phyloP scores from a whole-genome alignment of 2,329 filamentous ascomycete genomes.

The Beauveria medogensis region DNA sequence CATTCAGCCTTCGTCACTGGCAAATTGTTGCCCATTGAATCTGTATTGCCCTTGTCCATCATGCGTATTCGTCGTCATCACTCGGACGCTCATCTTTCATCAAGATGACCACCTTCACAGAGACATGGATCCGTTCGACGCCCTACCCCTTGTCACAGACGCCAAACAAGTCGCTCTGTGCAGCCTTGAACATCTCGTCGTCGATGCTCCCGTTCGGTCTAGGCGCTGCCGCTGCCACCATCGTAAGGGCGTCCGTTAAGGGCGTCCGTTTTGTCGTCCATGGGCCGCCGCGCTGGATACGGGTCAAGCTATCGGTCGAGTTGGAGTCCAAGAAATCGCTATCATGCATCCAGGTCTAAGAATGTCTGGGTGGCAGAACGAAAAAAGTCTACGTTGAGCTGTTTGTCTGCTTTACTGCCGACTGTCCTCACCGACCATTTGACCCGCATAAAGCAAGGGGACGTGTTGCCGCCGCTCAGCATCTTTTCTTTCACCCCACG shows the following conservation, averaged over 20 bases:
- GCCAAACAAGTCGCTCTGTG: slow-evolving; percentile 25
- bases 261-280: background rate
- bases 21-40: no score
- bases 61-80: no score
- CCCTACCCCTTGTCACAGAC: slow-evolving; percentile 37
- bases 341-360: background rate
- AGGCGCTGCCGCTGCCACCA: background rate
- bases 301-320: background rate
- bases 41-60: no score
- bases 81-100: slow-evolving; percentile 21
- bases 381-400: background rate
- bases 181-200: background rate
- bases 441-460: no score
- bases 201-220: background rate
- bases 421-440: no score
- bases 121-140: slow-evolving; percentile 38
- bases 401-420: background rate
- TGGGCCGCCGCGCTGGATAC: background rate
- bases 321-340: background rate
- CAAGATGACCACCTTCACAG: slow-evolving; percentile 31
- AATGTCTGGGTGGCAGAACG: background rate
- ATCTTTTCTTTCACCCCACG: no score
- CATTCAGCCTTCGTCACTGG: no score
- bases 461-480: no score
- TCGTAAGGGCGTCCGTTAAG: background rate